Evolutionary conservation across 805 yeast species (phyloP).

Genomic region (Cyberlindnera amylophila): DNA sequence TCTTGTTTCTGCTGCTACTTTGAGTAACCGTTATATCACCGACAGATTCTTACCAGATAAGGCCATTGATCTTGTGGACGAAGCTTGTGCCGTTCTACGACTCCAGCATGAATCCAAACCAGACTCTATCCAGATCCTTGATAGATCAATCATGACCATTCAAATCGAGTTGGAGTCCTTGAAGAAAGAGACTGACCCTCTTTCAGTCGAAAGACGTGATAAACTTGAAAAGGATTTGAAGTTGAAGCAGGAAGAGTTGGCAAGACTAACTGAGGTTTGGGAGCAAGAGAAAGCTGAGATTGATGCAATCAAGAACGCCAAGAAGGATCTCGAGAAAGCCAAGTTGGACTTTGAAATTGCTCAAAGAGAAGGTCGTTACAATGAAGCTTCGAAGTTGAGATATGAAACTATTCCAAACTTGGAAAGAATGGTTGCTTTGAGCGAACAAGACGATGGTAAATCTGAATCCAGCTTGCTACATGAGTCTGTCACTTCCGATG

Average conservation of each 20-base stretch:
- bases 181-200: conserved; percentile 85
- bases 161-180: conserved; percentile 93
- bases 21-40: conserved; percentile 85
- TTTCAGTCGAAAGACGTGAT: conserved; percentile 75
- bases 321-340: conserved; percentile 80
- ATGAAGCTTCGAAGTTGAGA: conserved; percentile 82
- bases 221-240: conserved; percentile 66
- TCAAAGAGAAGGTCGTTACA: conserved; percentile 84
- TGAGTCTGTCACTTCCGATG: conserved; percentile 92
- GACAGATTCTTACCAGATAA: conserved; percentile 93
- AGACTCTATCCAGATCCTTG: conserved; percentile 85
- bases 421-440: conserved; percentile 53
- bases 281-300: conserved; percentile 74
- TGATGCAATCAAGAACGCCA: conserved; percentile 73
- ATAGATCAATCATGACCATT: conserved; percentile 86
- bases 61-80: conserved; percentile 95
- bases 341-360: conserved; percentile 76
- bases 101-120: conserved; percentile 97
- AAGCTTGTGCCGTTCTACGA: conserved; percentile 92
- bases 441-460: conserved; percentile 32
- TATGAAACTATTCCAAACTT: conserved; percentile 83
- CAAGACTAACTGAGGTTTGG: conserved; percentile 80
- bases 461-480: conserved; percentile 48
- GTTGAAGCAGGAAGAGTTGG: conserved; percentile 58
- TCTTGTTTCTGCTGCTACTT: conserved; percentile 86